These are phyloP conservation scores for Pholiota conissans DNA, from an alignment of 768 basidiomycete species.

Conservation along the genomic window DNA sequence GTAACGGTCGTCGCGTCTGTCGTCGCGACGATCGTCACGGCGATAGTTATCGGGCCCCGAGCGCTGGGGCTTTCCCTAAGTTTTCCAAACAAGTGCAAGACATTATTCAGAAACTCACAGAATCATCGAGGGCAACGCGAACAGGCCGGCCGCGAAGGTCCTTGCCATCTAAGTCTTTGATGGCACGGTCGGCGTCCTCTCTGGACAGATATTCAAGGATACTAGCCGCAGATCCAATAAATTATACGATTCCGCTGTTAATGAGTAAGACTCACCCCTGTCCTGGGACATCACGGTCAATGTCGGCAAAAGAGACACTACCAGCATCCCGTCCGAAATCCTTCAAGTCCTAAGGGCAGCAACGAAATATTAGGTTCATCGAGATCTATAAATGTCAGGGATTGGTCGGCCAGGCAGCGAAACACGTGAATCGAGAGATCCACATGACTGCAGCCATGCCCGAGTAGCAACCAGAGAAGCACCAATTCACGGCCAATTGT, in stretches of 20 bases:
- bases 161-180: constrained; percentile 80
- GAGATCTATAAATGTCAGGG: constrained; percentile 10
- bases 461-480: constrained; percentile 9
- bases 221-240: no score
- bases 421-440: constrained; percentile 11
- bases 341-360: constrained; percentile 84
- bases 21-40: constrained; percentile 70
- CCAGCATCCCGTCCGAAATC: constrained; percentile 96
- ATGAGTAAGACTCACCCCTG: constrained; percentile 67
- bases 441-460: constrained; percentile 5
- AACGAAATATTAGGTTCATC: constrained; percentile 43
- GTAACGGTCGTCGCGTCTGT: constrained; percentile 58
- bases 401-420: constrained; percentile 6
- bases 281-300: constrained; percentile 83
- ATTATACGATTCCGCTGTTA: no score
- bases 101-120: constrained; percentile 37
- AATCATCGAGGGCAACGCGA: constrained; percentile 66
- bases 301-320: constrained; percentile 91
- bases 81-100: neutral
- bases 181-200: constrained; percentile 92
- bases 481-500: constrained; percentile 20
- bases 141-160: constrained; percentile 86
- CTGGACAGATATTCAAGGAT: constrained; percentile 88
- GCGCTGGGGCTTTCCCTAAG: constrained; percentile 42
- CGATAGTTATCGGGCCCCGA: constrained; percentile 72